Base-by-base conservation (phyloP, 805 yeast species). In the Wickerhamomyces mucosus region DNA sequence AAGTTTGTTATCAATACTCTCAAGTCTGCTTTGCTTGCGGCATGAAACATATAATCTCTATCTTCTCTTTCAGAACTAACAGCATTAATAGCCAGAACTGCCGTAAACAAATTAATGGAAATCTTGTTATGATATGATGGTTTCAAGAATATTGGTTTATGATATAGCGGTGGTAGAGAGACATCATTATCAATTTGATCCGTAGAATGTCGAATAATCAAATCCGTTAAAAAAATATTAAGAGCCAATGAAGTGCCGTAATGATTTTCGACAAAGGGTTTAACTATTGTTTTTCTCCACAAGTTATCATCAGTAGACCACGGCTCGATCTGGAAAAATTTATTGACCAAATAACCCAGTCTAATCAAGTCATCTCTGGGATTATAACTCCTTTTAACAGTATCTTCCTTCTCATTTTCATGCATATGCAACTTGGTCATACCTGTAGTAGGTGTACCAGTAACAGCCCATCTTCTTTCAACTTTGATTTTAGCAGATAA, bases 371-470 rank as follows among this genome's bases (percentile, higher is more conserved):
- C 86, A 21, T 67, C 72, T 25, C 55, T 55, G 6, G 70, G 71
- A 42, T 67, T 65, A 46, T 72, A 75, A 17, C 53, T 58, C 32
- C 62, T 62, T 38, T 65, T 69, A 4, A 75, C 65, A 0, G 63
- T 56, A 29, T 59, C 41, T 3, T 27, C 27, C 12, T 32, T 35
- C 12, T 35, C 28, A 14, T 40, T 35, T 16, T 47, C 51, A 36
- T 37, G 41, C 41, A 76, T 66, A 39, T 72, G 69, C 7, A 75
- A 46, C 27, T 64, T 65, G 0, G 85, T 75, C 32, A 78, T 55
- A 0, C 88, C 88, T 0, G 80, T 66, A 0, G 85, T 78, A 5
- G 86, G 86, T 0, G 88, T 78, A 19, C 88, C 86, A 0, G 81
- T 73, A 1, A 78, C 82, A 0, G 77, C 75, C 88, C 88, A 78